These are phyloP conservation scores for Boletus nobilissimus DNA, from an alignment of 1,284 basidiomycete species.

Conservation along the genomic window DNA sequence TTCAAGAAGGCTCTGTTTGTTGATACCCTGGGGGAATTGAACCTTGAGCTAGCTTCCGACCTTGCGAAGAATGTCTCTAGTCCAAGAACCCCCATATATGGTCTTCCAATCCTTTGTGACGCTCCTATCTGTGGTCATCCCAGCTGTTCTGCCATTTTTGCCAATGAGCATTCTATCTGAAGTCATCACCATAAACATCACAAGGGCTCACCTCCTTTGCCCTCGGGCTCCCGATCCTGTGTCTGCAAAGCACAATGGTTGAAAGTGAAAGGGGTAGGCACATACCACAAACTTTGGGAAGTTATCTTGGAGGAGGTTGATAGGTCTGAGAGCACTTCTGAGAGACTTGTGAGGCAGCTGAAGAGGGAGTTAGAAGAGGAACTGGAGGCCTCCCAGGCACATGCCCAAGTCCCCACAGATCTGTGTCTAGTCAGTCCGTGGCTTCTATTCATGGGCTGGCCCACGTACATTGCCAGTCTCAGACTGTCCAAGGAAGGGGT, in stretches of 20 bases:
- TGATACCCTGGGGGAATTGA: too few relatives aligned
- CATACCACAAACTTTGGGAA: neutral
- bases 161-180: rapidly evolving
- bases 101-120: neutral
- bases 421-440: slow-evolving; percentile 13
- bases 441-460: slow-evolving; percentile 15
- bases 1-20: too few relatives aligned
- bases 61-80: neutral
- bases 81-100: neutral
- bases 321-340: too few relatives aligned
- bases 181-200: too few relatives aligned
- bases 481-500: too few relatives aligned
- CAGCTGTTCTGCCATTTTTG: rapidly evolving
- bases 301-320: neutral
- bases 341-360: too few relatives aligned
- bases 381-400: too few relatives aligned
- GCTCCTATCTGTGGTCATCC: neutral
- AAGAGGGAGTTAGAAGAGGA: neutral
- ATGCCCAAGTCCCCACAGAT: neutral
- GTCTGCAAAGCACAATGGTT: slow-evolving; percentile 16
- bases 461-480: neutral
- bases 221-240: too few relatives aligned
- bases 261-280: neutral
- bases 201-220: too few relatives aligned
- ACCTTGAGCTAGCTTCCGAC: too few relatives aligned